Percentiles rank a stretch among this genome's conserved stretches.
These are phyloP conservation scores for Mycena maculata DNA, from an alignment of 768 basidiomycete species.

Conservation along the genomic window DNA sequence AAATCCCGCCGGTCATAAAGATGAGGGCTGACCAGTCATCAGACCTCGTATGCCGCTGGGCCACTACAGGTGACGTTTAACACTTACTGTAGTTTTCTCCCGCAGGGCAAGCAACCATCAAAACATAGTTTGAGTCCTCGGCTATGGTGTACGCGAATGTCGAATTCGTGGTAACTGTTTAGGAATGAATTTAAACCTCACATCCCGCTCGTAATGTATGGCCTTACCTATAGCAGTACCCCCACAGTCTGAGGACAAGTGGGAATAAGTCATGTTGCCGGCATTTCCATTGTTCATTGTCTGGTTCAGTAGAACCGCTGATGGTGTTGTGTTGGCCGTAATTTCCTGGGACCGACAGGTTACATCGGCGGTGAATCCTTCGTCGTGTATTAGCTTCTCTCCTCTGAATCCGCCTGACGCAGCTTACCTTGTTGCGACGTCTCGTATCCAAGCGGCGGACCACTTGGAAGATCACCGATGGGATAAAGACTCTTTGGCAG, in stretches of 20 bases:
- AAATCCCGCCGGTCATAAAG: not conserved
- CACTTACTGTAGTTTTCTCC: conserved; percentile 7
- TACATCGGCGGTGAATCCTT: conserved; percentile 12
- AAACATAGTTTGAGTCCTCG: not conserved
- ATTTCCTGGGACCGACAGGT: not conserved
- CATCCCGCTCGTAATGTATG: not conserved
- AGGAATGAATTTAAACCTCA: not conserved
- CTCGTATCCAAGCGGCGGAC: not conserved
- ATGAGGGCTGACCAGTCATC: not conserved
- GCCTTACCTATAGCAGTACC: not conserved
- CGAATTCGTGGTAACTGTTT: not conserved
- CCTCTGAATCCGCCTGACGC: not conserved
- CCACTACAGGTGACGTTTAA: too few species aligned
- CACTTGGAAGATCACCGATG: not conserved
- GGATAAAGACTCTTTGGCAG: not conserved
- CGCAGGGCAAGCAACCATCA: not conserved
- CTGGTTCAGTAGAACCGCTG: not conserved
- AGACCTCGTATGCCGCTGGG: not conserved
- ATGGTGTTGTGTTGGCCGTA: conserved; percentile 1
- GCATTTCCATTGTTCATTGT: not conserved
- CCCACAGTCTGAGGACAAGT: not conserved
- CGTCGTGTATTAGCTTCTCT: not conserved
- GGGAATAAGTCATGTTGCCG: not conserved
- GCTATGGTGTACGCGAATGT: not conserved
- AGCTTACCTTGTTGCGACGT: conserved; percentile 3